Conservation (phyloP, 768 basidiomycete species). For the Hydnomerulius pinastri region DNA sequence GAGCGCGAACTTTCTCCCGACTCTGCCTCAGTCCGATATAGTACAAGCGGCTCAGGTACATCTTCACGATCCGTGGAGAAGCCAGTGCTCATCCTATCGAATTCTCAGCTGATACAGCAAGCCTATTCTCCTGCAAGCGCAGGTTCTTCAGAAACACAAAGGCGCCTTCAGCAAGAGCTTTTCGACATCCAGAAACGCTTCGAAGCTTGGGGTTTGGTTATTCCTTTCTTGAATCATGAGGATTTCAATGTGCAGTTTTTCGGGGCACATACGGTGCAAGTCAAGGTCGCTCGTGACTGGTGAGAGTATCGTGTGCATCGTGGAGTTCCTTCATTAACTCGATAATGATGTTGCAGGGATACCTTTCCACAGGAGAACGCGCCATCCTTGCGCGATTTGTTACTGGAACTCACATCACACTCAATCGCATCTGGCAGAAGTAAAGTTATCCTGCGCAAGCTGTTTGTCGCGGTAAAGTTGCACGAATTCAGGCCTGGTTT, state of each 20-base stretch:
- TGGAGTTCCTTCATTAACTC: constrained; percentile 3
- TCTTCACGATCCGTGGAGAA: constrained; percentile 18
- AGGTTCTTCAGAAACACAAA: constrained; percentile 59
- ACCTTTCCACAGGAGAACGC: constrained; percentile 65
- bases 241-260: constrained; percentile 92
- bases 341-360: constrained; percentile 51
- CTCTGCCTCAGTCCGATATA: constrained; percentile 52
- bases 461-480: constrained; percentile 87
- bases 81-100: constrained; percentile 14
- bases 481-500: too few species aligned
- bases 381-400: constrained; percentile 57
- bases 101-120: constrained; percentile 64
- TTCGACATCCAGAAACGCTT: constrained; percentile 75
- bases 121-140: constrained; percentile 57
- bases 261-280: constrained; percentile 90
- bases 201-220: constrained; percentile 83
- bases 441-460: constrained; percentile 79
- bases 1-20: constrained; percentile 48
- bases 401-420: constrained; percentile 70
- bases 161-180: constrained; percentile 67
- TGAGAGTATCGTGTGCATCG: constrained; percentile 35
- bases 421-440: constrained; percentile 58
- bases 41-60: constrained; percentile 62
- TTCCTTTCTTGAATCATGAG: constrained; percentile 68
- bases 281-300: constrained; percentile 95